Evolutionary conservation across 1,284 basidiomycete species (phyloP), one percentile per base, ranked within the genome.

Genomic region (Moesziomyces sp.): DNA sequence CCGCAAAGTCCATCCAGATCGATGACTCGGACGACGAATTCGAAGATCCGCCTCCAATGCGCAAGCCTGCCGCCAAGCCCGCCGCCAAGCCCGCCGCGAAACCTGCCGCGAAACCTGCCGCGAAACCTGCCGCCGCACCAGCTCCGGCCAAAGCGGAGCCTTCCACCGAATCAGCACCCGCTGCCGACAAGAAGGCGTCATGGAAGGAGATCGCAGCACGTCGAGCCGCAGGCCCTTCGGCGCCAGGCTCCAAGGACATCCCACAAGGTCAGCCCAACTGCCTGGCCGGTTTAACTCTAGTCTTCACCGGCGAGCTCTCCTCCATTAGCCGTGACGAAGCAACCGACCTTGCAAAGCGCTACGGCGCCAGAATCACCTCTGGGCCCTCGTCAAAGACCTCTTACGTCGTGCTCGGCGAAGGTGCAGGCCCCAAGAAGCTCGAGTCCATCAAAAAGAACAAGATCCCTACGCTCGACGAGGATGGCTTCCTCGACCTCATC

Each of bases 341-440:
- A 0, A 82, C 88, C 42, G 93, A 96, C 74, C 86, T 97, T 3
- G 95, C 92, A 0, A 98, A 98, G 85, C 92, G 94, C 6, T 95
- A 91, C 82, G 93, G 94, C 73, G 96, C 81, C 44, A 67, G 67
- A 5, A 73, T 98, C 14, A 93, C 93, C 0, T 87, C 88, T 0
- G 91, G 92, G 26, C 95, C 95, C 0, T 98, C 96, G 0, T 91
- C 91, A 38, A 94, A 92, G 81, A 99, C 96, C 0, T 90, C 90
- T 35, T 99, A 89, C 76, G 94, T 99, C 49, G 88, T 99, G 10
- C 85, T 98, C 0, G 97, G 97, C 1, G 88, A 90, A 24, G 91
- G 92, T 52, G 93, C 96, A 0, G 97, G 97, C 0, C 90, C 91
- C 0, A 89, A 90, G 60, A 99, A 99, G 84, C 85, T 99, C 26